Evolutionary conservation across 257 asterid genomes (phyloP), one percentile per base, ranked within the genome.

Genomic region (Penstemon barbatus): DNA sequence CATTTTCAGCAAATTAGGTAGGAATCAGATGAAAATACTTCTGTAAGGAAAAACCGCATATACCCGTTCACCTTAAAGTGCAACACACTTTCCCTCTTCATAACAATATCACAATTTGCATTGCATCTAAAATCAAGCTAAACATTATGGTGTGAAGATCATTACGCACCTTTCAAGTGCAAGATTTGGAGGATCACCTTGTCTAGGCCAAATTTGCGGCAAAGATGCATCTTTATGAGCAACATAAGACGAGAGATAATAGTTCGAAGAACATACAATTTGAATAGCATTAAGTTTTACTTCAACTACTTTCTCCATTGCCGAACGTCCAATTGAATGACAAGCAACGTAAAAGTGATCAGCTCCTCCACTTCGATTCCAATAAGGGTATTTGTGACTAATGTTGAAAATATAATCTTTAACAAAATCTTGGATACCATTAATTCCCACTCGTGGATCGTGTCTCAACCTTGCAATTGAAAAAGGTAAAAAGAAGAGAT

Each of bases 121-220:
- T 25, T 36, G 54, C 63, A 39, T 25, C 41, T 11, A 49, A 56
- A 46, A 49, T 11, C 11, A 61, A 51, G 18, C 25, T 7, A n/a
- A 45, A 48, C 37, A 9, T 8, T 45, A 71, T 40, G 61, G 33
- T 25, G 33, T 25, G 33, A 25, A 25, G 33, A 25, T 25, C 55
- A 62, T 19, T 45, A 12, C 84, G 65, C 66, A 89, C 96, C 96
- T 87, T 80, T 85, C 79, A 51, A 52, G 66, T 12, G 66, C 72
- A 56, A 84, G 85, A 77, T 80, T 74, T 46, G 83, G 89, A 25
- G 81, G 78, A 67, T 81, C 66, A 2, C 80, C 89, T 63, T 56
- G 76, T 61, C 97, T 78, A 12, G 97, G 97, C 97, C 97, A 91
- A 74, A 91, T 87, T 78, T 91, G 97, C 1, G 96, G 97, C 77